Evolutionary conservation across 805 yeast species (phyloP).

Genomic region (Zygosaccharomyces lentus): DNA sequence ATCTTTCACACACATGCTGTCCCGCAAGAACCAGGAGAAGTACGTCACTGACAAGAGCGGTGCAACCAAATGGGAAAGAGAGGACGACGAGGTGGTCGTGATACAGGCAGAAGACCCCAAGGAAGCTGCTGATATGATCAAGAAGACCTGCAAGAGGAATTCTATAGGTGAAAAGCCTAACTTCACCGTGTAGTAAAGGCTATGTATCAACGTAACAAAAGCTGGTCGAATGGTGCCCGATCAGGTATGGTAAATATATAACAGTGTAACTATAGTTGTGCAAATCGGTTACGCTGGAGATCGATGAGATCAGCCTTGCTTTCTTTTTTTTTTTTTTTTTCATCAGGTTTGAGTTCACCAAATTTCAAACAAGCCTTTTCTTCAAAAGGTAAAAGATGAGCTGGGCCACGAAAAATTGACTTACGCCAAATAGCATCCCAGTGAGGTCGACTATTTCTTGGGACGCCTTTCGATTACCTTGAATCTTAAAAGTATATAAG

Average conservation of each 20-base stretch:
- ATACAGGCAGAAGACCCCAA: slow-evolving; percentile 11
- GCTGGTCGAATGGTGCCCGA: neutral
- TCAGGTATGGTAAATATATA: neutral
- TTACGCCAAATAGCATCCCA: neutral
- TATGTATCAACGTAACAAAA: neutral
- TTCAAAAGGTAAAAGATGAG: slow-evolving; percentile 3
- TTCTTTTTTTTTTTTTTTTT: slow-evolving; percentile 1
- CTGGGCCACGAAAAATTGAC: slow-evolving; percentile 2
- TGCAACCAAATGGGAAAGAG: slow-evolving; percentile 13
- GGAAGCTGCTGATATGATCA: slow-evolving; percentile 2
- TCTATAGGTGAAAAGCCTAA: neutral
- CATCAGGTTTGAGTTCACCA: slow-evolving; percentile 1
- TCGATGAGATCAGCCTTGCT: neutral
- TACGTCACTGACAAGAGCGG: slow-evolving; percentile 31
- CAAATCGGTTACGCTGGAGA: neutral
- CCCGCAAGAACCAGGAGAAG: slow-evolving; percentile 51
- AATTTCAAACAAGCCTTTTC: slow-evolving; percentile 1
- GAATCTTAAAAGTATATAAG: neutral
- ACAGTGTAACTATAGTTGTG: neutral
- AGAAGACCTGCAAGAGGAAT: slow-evolving; percentile 6
- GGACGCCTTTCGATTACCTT: neutral
- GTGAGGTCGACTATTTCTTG: neutral
- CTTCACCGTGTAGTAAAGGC: neutral
- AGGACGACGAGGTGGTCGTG: slow-evolving; percentile 18
- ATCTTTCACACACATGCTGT: slow-evolving; percentile 60